Conservation (phyloP, 768 basidiomycete species). For the Rhodotorula kratochvilovae region DNA sequence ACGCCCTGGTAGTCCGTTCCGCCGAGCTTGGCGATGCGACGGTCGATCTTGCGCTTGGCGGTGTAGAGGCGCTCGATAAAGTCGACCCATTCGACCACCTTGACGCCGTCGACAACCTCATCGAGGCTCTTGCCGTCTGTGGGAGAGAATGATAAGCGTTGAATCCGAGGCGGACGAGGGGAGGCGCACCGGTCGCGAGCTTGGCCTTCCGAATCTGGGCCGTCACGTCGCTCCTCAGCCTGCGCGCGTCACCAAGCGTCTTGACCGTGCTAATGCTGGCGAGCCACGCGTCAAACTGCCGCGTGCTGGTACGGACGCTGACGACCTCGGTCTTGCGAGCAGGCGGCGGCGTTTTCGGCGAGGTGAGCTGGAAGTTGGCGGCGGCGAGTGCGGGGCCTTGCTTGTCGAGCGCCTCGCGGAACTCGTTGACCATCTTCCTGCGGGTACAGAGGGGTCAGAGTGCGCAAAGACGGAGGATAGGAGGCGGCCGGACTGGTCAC, state of each 20-base stretch:
- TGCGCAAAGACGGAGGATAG: neutral
- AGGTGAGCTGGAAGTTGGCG: neutral
- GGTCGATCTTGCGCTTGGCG: conserved; percentile 80
- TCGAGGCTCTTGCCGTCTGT: conserved; percentile 72
- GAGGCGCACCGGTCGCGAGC: conserved; percentile 59
- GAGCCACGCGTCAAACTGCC: conserved; percentile 86
- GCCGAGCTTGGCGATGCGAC: conserved; percentile 74
- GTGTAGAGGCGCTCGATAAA: conserved; percentile 83
- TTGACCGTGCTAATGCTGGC: conserved; percentile 75
- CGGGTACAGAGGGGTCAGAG: neutral
- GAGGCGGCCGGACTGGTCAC: conserved; percentile 57
- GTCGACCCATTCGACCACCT: conserved; percentile 44
- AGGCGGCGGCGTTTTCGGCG: neutral
- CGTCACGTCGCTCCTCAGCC: conserved; percentile 78
- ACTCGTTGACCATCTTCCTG: conserved; percentile 41
- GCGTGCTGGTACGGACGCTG: conserved; percentile 71
- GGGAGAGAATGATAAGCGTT: neutral
- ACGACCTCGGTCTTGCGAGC: conserved; percentile 57
- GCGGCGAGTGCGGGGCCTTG: conserved; percentile 25
- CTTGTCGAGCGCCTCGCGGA: conserved; percentile 41
- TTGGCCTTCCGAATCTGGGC: conserved; percentile 84
- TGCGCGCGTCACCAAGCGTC: conserved; percentile 78
- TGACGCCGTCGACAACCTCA: conserved; percentile 59
- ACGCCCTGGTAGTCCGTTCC: conserved; percentile 54
- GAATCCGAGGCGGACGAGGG: neutral